Percentiles rank a stretch among this genome's conserved stretches.
These are phyloP conservation scores for Antrodiella citrinella DNA, from an alignment of 768 basidiomycete species.

Conservation along the genomic window DNA sequence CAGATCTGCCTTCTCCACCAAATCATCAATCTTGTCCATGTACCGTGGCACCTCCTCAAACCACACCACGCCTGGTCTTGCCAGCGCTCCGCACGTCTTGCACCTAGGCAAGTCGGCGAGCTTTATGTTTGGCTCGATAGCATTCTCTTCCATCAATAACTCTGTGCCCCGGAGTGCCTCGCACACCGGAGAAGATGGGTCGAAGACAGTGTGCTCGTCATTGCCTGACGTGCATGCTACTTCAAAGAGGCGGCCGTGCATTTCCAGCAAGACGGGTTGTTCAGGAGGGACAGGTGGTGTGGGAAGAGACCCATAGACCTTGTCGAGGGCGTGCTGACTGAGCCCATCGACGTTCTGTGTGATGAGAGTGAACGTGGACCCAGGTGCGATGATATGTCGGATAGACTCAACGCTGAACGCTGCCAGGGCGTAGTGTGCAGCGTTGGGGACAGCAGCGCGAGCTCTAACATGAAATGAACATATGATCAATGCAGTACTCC, in stretches of 20 bases:
- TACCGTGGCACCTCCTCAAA: constrained; percentile 28
- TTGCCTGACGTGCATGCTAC: constrained; percentile 38
- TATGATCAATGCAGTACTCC: background rate
- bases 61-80: constrained; percentile 35
- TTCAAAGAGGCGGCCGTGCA: constrained; percentile 56
- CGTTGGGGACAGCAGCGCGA: constrained; percentile 40
- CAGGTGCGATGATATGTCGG: constrained; percentile 32
- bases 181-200: constrained; percentile 29
- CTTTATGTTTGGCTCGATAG: constrained; percentile 13
- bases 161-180: constrained; percentile 38
- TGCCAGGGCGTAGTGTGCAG: constrained; percentile 47
- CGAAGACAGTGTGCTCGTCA: background rate
- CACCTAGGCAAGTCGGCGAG: constrained; percentile 24
- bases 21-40: constrained; percentile 20
- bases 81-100: constrained; percentile 21
- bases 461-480: constrained; percentile 28
- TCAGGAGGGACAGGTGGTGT: background rate
- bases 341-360: constrained; percentile 62
- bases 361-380: constrained; percentile 38
- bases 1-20: constrained; percentile 25
- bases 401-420: constrained; percentile 32
- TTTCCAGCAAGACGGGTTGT: constrained; percentile 32
- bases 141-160: constrained; percentile 23
- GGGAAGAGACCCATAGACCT: constrained; percentile 7
- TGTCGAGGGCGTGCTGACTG: constrained; percentile 30